These are phyloP conservation scores for Stemphylium beticola DNA, from an alignment of 2,329 filamentous ascomycete genomes.

Conservation along the genomic window DNA sequence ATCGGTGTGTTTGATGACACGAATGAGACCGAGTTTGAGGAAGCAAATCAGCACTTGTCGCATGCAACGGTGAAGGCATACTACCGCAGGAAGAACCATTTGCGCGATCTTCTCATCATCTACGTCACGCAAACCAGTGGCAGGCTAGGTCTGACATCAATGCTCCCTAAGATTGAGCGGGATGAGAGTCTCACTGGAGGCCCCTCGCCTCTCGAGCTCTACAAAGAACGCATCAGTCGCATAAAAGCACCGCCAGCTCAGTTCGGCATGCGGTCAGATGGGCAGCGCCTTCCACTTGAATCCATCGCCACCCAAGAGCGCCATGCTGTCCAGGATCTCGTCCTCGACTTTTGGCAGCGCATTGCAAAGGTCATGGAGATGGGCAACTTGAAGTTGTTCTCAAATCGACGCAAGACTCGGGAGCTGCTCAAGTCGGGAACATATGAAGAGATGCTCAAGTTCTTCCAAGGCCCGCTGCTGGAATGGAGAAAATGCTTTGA, in stretches of 20 bases:
- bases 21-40: constrained; percentile 67
- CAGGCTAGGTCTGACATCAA: constrained; percentile 88
- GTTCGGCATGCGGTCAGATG: constrained; percentile 44
- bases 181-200: constrained; percentile 33
- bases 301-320: constrained; percentile 46
- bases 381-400: constrained; percentile 87
- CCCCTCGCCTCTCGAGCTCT: constrained; percentile 42
- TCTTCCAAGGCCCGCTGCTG: constrained; percentile 78
- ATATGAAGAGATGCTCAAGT: constrained; percentile 80
- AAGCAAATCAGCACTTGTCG: constrained; percentile 47
- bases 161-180: constrained; percentile 69
- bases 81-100: constrained; percentile 76
- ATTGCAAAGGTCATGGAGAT: constrained; percentile 92
- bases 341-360: constrained; percentile 87
- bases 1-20: constrained; percentile 94
- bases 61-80: constrained; percentile 73
- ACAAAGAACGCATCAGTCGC: constrained; percentile 44
- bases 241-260: constrained; percentile 46
- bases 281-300: constrained; percentile 44
- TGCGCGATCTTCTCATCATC: constrained; percentile 85
- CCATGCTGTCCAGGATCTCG: constrained; percentile 58
- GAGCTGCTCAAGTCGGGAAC: constrained; percentile 85
- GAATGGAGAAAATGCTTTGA: constrained; percentile 86
- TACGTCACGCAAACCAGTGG: constrained; percentile 95
- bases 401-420: constrained; percentile 84